Base-by-base conservation (phyloP, 176 grass and related monocot species). In the Tillandsia leiboldiana region DNA sequence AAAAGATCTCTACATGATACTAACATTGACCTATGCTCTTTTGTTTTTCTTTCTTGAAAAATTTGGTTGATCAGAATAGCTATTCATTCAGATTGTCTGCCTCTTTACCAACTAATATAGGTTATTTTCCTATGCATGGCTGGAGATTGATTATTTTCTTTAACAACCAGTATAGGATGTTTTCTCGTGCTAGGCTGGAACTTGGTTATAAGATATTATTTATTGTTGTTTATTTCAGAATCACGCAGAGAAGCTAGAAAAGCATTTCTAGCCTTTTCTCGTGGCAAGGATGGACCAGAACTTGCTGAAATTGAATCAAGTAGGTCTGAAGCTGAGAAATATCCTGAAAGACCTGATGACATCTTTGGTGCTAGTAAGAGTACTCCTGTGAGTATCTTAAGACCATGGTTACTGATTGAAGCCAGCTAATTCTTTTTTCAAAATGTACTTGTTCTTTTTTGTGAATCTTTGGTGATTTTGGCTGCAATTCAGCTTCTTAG, bases 211-310 rank as follows among this genome's bases (percentile, higher is more conserved):
- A 33, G 0, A 49, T 69, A 11, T 71, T 48, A 67, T 84, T 20
- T 54, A 51, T 82, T 50, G 49, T 13, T 67, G 52, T 28, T 53
- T 78, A 9, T 73, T 83, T 69, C 78, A 97, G 89, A 90, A 87
- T 84, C 82, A 78, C 80, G 84, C 47, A 87, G 93, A 82, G 82
- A 83, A 74, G 93, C 93, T 73, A 89, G 93, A 83, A 97, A 85
- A 83, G 93, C 93, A 70, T 85, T 97, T 77, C 53, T 97, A 66
- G 93, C 93, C 23, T 79, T 97, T 57, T 88, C 93, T 81, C 73
- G 86, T 28, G 26, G 68, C 54, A 84, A 81, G 52, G 73, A 79
- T 64, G 87, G 69, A 27, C 15, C 62, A 50, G 72, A 85, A 51
- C 59, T 70, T 75, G 65, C 67, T 53, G 72, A 83, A 79, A 76